These are phyloP conservation scores for Spongospora subterranea DNA, from an alignment of 208 protist species.

Conservation along the genomic window DNA sequence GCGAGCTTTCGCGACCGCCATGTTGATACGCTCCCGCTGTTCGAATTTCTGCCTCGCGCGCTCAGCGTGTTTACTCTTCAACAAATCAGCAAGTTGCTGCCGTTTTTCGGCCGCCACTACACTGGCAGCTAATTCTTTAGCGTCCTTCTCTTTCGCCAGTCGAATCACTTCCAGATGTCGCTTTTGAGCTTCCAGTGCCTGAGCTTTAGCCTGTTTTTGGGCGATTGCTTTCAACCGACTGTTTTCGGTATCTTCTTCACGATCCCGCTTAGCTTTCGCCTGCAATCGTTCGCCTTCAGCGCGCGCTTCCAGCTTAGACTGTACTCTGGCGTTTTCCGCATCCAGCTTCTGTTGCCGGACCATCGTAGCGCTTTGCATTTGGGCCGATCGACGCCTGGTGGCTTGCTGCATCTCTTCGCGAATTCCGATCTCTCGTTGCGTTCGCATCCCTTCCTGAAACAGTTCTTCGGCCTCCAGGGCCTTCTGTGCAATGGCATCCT, in stretches of 20 bases:
- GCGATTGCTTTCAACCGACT: neutral
- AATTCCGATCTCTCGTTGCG: neutral
- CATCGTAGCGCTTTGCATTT: neutral
- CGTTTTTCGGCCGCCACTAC: neutral
- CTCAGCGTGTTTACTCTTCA: neutral
- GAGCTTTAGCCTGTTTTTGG: neutral
- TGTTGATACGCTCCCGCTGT: constrained; percentile 9
- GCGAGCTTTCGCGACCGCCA: neutral
- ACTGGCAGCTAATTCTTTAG: neutral
- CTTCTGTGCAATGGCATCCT: neutral
- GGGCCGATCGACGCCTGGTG: neutral
- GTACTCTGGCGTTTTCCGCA: neutral
- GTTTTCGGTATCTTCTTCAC: neutral
- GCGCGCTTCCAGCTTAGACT: neutral
- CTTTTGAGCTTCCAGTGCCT: neutral
- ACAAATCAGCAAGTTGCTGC: neutral
- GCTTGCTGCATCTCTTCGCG: neutral
- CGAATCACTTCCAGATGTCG: neutral
- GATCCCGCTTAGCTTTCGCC: neutral
- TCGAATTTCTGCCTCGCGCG: neutral
- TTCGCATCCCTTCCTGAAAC: neutral
- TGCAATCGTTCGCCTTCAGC: constrained; percentile 8
- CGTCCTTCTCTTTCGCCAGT: neutral
- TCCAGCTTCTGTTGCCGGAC: neutral
- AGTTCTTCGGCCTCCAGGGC: neutral